These are phyloP conservation scores for Lecanosticta acicola DNA, from an alignment of 2,329 filamentous ascomycete species.

Conservation along the genomic window DNA sequence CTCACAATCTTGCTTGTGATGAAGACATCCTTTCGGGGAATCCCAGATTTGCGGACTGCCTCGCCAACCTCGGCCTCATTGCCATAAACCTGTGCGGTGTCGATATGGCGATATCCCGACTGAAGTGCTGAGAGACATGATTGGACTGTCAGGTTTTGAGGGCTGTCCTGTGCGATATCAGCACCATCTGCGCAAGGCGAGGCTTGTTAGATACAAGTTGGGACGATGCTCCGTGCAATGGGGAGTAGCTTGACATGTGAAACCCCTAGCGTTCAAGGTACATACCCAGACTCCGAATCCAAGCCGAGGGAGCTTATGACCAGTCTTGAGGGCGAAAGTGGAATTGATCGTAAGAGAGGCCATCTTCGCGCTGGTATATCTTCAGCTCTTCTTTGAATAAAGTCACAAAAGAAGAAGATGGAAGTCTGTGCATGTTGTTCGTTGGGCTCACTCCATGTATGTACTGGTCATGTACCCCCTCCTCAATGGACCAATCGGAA, in stretches of 20 bases:
- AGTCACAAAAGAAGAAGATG: too few species aligned
- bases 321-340: conserved; percentile 34
- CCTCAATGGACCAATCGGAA: too few species aligned
- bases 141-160: conserved; percentile 38
- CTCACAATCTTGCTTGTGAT: conserved; percentile 65
- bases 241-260: too few species aligned
- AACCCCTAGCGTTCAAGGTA: too few species aligned
- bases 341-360: not conserved
- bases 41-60: conserved; percentile 52
- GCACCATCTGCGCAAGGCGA: not conserved
- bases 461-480: not conserved
- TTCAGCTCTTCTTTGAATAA: too few species aligned
- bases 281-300: conserved; percentile 61
- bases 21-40: conserved; percentile 58
- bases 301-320: conserved; percentile 56
- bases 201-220: not conserved
- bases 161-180: conserved; percentile 36
- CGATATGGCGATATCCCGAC: conserved; percentile 58
- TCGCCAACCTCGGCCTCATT: conserved; percentile 64
- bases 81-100: conserved; percentile 63
- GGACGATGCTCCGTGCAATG: too few species aligned
- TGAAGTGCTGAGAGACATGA: conserved; percentile 56
- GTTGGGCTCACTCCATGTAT: not conserved
- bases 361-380: conserved; percentile 1
- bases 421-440: too few species aligned